Evolutionary conservation across 768 basidiomycete species (phyloP), one percentile per base, ranked within the genome.

Genomic region (Tulasnella sp.): DNA sequence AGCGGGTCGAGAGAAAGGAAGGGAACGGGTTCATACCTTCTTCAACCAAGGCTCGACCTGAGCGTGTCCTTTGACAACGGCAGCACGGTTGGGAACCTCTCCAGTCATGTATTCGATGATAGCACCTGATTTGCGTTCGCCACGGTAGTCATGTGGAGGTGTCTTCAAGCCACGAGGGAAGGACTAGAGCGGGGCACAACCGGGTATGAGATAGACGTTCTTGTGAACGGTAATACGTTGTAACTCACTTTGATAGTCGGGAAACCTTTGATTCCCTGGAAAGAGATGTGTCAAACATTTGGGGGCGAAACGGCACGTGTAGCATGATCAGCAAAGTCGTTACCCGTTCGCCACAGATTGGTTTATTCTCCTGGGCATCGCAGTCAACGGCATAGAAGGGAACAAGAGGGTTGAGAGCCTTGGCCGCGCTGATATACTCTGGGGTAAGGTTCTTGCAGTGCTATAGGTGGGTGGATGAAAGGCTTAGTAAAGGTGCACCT

Each of bases 331-430:
- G 44, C 44, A 44, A 44, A 16, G 46, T 80, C 85, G 44, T 80
- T 89, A 92, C 87, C 79, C 96, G 93, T 75, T 94, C 91, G 0
- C 90, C 90, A 83, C 97, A 98, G 9, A 98, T 85, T 14, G 87
- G 88, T 85, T 93, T 96, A 85, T 98, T 97, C 83, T 87, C 87
- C 42, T 91, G 89, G 19, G 89, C 92, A 83, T 98, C 96, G 81
- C 96, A 98, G 84, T 98, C 95, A n/a, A 98, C 90, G 18, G 96
- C 95, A 84, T 96, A 98, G 78, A 93, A 89, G 0, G 95, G 95
- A 34, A 98, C 87, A 38, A 98, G 87, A 3, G 97, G 96, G 80
- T 91, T 88, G 9, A 98, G 88, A 0, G 90, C 92, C 16, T 89
- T 85, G 0, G 96, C 95, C 5, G 95, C 95, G 82, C 93, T 92